These are phyloP conservation scores for Cyclotella sp. DNA, from an alignment of 108 stramenopile species.

Conservation along the genomic window DNA sequence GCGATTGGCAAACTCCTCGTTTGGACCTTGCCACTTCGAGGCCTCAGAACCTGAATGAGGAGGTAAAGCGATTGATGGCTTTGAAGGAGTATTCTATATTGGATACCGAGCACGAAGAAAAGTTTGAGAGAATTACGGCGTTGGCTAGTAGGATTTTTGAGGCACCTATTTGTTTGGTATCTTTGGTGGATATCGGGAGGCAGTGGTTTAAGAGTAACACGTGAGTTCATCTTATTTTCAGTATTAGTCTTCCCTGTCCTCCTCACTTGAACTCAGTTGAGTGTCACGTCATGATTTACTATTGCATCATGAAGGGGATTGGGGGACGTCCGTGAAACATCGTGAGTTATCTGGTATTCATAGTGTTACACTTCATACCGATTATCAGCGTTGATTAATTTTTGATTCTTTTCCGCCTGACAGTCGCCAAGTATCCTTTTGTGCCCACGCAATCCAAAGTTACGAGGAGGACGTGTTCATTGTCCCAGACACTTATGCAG, in stretches of 20 bases:
- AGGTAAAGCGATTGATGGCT: slow-evolving; percentile 64
- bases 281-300: too few relatives aligned
- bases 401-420: background rate
- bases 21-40: slow-evolving; percentile 21
- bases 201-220: slow-evolving; percentile 83
- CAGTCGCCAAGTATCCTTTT: slow-evolving; percentile 75
- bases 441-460: slow-evolving; percentile 74
- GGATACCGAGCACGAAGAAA: slow-evolving; percentile 63
- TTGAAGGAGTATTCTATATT: slow-evolving; percentile 72
- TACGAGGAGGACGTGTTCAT: slow-evolving; percentile 60
- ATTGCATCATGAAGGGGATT: slow-evolving; percentile 44
- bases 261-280: too few relatives aligned
- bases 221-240: slow-evolving; percentile 18
- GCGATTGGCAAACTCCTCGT: slow-evolving; percentile 49
- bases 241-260: too few relatives aligned
- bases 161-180: slow-evolving; percentile 75
- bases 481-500: slow-evolving; percentile 69
- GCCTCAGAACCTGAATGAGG: slow-evolving; percentile 59
- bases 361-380: too few relatives aligned
- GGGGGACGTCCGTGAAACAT: slow-evolving; percentile 77
- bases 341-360: slow-evolving; percentile 16
- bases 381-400: background rate
- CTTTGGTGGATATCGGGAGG: slow-evolving; percentile 71
- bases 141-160: slow-evolving; percentile 68
- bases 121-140: slow-evolving; percentile 69